These are phyloP conservation scores for Penicillium janthinellum DNA, from an alignment of 2,329 filamentous ascomycete genomes.

Conservation along the genomic window DNA sequence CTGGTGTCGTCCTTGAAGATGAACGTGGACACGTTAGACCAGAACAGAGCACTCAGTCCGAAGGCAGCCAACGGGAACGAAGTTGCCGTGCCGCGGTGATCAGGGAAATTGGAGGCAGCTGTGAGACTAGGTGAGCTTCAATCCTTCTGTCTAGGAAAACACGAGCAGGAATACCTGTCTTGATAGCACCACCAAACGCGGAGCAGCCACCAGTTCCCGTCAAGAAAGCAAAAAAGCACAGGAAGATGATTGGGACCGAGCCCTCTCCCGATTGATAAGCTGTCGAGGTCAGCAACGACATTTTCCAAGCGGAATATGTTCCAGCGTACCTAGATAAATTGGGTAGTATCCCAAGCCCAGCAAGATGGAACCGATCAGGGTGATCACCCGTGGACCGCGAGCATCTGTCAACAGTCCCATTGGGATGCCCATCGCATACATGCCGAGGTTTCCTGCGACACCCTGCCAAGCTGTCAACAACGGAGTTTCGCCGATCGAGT, in stretches of 20 bases:
- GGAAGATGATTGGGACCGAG: slow-evolving; percentile 55
- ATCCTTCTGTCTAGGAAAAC: background rate
- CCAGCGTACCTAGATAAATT: slow-evolving; percentile 60
- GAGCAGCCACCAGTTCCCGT: slow-evolving; percentile 87
- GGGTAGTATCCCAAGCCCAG: slow-evolving; percentile 83
- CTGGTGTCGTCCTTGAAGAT: slow-evolving; percentile 82
- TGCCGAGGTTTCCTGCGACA: slow-evolving; percentile 66
- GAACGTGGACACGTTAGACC: slow-evolving; percentile 75
- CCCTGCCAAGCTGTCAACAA: slow-evolving; percentile 51
- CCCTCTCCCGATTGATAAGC: slow-evolving; percentile 72
- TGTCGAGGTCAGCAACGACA: slow-evolving; percentile 19
- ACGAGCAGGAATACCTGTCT: slow-evolving; percentile 56
- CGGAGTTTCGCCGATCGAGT: slow-evolving; percentile 2
- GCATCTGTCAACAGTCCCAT: slow-evolving; percentile 84
- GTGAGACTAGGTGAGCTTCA: slow-evolving; percentile 32
- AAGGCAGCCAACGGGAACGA: slow-evolving; percentile 92
- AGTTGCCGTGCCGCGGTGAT: slow-evolving; percentile 88
- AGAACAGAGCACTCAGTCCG: slow-evolving; percentile 94
- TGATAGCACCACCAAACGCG: slow-evolving; percentile 86
- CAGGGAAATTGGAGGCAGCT: slow-evolving; percentile 88
- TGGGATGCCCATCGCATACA: slow-evolving; percentile 90
- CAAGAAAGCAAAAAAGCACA: slow-evolving; percentile 84
- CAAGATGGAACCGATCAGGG: slow-evolving; percentile 71
- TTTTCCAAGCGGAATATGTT: background rate
- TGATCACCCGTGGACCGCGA: slow-evolving; percentile 76